Evolutionary conservation across 2,329 filamentous ascomycete species (phyloP), one percentile per base, ranked within the genome.

Genomic region (Aureobasidium lini): DNA sequence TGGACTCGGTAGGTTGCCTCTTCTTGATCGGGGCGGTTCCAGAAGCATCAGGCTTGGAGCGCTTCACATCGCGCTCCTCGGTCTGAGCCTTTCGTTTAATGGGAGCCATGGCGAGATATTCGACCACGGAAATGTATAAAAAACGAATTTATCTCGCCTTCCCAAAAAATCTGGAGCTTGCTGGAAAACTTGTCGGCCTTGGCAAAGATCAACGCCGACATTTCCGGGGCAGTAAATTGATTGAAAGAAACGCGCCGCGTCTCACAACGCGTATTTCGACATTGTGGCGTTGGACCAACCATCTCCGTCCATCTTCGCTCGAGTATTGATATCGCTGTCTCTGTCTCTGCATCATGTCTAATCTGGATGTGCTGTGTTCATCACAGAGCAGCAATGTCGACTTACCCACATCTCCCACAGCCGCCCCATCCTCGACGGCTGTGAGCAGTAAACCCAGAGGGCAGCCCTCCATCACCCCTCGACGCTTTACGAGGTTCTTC

Each of bases 401-500:
- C 15, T 56, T 65, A 13, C 67, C 69, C 47, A 75, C 73, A 49
- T 72, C 74, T 57, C 71, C 73, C 46, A 69, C 69, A 62, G 62
- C 65, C 44, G 62, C 73, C 31, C 44, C 68, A 34, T 43, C 68
- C 37, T 63, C 69, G 9, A 36, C 16, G 13, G 57, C 37, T 28
- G 49, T 39, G 10, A 68, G 63, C 65, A 66, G 68, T 50, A 79
- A 78, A 64, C 72, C 70, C 39, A 77, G 71, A 63, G 76, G 73
- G 61, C 74, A 76, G 34, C 77, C 78, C 6, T 77, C 77, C 31
- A 77, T 80, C 63, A 80, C 78, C 1, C 78, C 78, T 6, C 78
- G 77, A 65, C 73, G 78, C 60, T 79, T 80, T 69, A 78, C 68
- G 49, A 74, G 75, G 62, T 80, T 80, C 69, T 80, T 80, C 68